Evolutionary conservation across 805 yeast genomes (phyloP), one percentile per base, ranked within the genome.

Genomic region (Blastobotrys americana): DNA sequence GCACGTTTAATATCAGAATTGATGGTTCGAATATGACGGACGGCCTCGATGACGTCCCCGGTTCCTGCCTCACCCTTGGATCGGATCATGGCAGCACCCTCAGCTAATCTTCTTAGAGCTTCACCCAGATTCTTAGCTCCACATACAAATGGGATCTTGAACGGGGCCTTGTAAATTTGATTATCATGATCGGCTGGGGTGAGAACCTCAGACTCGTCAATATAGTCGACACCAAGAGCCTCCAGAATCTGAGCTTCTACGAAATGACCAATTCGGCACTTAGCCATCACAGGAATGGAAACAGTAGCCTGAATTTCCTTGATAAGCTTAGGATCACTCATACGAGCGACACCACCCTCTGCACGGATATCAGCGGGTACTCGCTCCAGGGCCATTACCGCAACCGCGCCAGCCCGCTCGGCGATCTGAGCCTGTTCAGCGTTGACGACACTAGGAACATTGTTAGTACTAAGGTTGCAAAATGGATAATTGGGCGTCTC

Each of bases 51-150:
- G 43, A 84, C 78, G 63, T 84, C 93, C 44, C 94, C 94, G 33
- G 94, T 84, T 37, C 94, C 94, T 28, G 94, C 93, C 63, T 84
- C 94, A 54, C 94, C 94, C 66, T 84, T 84, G 52, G 93, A 80
- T 62, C 93, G 74, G 60, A 84, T 75, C 90, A 84, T 82, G 25
- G 90, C 89, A 31, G 93, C 90, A 53, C 93, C 93, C 65, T 84
- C 94, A 55, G 72, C 67, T 57, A 84, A 72, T 59, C 94, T 74
- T 63, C 93, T 76, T 53, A 84, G 71, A 2, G 90, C 89, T 64
- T 84, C 93, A 37, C 90, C 93, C 46, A 84, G 72, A 65, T 84
- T 76, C 60, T 78, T 80, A 47, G 89, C 86, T 34, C 94, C 94
- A 62, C 93, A 84, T 13, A 84, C 93, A 63, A 83, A 84, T 22